Evolutionary conservation across 352 stramenopile species (phyloP).

Genomic region (Phytophthora hibernalis): DNA sequence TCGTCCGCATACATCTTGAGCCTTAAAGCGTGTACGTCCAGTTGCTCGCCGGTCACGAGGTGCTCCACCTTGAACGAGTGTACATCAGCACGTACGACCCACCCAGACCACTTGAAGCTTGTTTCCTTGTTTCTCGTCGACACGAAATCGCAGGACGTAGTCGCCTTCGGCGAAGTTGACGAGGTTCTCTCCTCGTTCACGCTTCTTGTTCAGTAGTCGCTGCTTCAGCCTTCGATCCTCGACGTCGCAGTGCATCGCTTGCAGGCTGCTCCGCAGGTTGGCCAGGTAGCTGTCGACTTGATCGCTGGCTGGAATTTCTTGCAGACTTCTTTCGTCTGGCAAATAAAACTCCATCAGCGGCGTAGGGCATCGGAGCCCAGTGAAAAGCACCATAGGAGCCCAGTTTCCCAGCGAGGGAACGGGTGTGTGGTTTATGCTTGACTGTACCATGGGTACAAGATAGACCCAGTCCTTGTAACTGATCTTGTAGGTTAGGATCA

Average conservation of each 20-base stretch:
- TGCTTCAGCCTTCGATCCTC: background rate
- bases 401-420: slow-evolving; percentile 26
- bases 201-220: background rate
- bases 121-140: background rate
- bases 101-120: background rate
- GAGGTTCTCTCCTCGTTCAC: background rate
- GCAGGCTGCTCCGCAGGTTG: background rate
- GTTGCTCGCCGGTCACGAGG: no score
- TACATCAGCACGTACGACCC: background rate
- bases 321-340: background rate
- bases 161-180: background rate
- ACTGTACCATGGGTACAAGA: slow-evolving; percentile 30
- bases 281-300: background rate
- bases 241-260: background rate
- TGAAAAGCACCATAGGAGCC: slow-evolving; percentile 35
- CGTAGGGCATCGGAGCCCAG: background rate
- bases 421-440: slow-evolving; percentile 42
- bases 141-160: background rate
- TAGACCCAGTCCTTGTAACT: slow-evolving; percentile 15
- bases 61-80: background rate
- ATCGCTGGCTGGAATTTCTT: background rate
- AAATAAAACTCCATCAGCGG: background rate
- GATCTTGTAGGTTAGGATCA: slow-evolving; percentile 3
- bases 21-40: no score
- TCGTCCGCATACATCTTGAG: no score